These are phyloP conservation scores for Botrytis byssoidea DNA, from an alignment of 2,329 filamentous ascomycete species.

Conservation along the genomic window DNA sequence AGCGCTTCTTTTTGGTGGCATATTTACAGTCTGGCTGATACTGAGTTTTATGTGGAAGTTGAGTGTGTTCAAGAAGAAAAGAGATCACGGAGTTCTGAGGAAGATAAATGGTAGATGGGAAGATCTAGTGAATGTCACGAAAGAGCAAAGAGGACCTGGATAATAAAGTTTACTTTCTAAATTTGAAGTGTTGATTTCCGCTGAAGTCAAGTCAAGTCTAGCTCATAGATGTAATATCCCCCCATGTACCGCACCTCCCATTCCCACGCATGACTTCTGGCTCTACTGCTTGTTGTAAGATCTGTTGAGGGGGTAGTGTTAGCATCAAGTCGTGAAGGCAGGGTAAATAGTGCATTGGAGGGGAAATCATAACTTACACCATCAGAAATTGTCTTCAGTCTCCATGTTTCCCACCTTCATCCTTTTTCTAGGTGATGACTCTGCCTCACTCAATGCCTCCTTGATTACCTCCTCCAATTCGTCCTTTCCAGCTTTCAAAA, in stretches of 20 bases:
- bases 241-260: neutral
- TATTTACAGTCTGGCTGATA: no score
- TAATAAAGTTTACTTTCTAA: neutral
- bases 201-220: neutral
- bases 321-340: no score
- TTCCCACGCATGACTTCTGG: neutral
- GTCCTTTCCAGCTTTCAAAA: neutral
- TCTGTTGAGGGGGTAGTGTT: neutral
- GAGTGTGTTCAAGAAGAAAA: no score
- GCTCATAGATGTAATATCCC: neutral
- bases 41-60: no score
- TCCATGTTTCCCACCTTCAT: neutral
- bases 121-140: neutral
- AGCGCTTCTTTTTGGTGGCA: no score
- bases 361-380: neutral
- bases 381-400: neutral
- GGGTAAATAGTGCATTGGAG: no score
- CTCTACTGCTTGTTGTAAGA: neutral
- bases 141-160: no score
- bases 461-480: neutral
- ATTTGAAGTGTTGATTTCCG: neutral
- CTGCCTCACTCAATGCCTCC: neutral
- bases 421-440: rapidly evolving
- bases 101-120: neutral
- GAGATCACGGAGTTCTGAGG: no score